Evolutionary conservation across 768 basidiomycete genomes (phyloP).

Genomic region (Suillus plorans): DNA sequence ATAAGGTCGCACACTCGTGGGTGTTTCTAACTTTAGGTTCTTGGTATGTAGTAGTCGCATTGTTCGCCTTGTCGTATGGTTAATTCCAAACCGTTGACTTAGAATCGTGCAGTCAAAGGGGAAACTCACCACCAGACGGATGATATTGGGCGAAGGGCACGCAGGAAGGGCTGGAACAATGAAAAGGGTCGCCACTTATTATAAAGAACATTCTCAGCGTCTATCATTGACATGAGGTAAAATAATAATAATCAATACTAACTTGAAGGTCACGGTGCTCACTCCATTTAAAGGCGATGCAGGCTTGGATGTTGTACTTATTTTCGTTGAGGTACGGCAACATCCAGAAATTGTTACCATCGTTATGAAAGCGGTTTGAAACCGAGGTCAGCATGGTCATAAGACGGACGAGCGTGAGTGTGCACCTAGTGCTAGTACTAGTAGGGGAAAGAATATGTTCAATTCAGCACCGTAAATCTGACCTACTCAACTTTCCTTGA

Average conservation of each 20-base stretch:
- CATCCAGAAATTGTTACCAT: neutral
- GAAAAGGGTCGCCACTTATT: neutral
- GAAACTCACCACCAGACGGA: neutral
- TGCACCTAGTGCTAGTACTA: neutral
- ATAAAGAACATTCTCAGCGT: neutral
- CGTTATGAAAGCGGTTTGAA: neutral
- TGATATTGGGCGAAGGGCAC: neutral
- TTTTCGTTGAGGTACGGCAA: neutral
- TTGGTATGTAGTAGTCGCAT: slow-evolving; percentile 1
- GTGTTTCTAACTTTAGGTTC: neutral
- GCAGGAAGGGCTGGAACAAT: neutral
- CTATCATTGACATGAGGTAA: neutral
- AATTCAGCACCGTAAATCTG: neutral
- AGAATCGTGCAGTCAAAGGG: neutral
- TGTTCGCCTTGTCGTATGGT: neutral
- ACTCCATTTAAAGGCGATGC: neutral
- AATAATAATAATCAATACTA: neutral
- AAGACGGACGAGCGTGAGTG: neutral
- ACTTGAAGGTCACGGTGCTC: neutral
- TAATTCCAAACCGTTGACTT: neutral
- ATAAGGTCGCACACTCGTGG: neutral
- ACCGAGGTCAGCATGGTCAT: neutral
- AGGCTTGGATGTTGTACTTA: neutral
- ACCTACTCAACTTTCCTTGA: neutral
- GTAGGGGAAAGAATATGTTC: neutral